phyloP scores from a whole-genome alignment of 495 filamentous ascomycete genomes.

The Massariosphaeria phaeospora region DNA sequence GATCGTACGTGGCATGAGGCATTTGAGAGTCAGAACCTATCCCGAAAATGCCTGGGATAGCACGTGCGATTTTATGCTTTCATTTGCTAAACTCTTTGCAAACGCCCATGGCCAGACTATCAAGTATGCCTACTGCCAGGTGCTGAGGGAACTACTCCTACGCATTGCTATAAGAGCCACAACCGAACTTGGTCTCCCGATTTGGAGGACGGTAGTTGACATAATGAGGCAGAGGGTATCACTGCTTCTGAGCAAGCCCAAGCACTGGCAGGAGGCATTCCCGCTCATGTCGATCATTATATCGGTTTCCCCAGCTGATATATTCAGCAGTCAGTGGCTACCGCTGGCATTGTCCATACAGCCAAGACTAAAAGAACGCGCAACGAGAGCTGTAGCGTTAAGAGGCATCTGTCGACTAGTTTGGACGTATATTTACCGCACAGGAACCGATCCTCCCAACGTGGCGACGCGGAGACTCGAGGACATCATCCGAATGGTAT shows the following conservation, averaged over 20 bases:
- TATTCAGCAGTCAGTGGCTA: slow-evolving; percentile 79
- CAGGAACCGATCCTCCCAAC: slow-evolving; percentile 60
- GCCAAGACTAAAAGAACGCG: slow-evolving; percentile 74
- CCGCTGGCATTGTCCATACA: slow-evolving; percentile 71
- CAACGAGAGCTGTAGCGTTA: slow-evolving; percentile 70
- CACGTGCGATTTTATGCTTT: slow-evolving; percentile 81
- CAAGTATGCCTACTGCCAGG: slow-evolving; percentile 90
- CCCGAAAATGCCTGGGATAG: slow-evolving; percentile 74
- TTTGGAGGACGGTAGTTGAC: slow-evolving; percentile 79
- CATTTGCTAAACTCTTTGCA: slow-evolving; percentile 73
- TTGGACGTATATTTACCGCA: slow-evolving; percentile 91
- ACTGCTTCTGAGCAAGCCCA: slow-evolving; percentile 81
- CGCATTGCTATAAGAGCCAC: slow-evolving; percentile 74
- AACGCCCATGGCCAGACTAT: slow-evolving; percentile 79
- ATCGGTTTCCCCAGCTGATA: slow-evolving; percentile 80
- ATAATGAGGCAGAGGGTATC: slow-evolving; percentile 67
- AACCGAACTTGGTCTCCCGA: slow-evolving; percentile 66
- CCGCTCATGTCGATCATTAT: slow-evolving; percentile 78
- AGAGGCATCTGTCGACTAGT: slow-evolving; percentile 87
- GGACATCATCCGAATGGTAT: slow-evolving; percentile 73
- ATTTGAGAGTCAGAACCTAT: slow-evolving; percentile 65
- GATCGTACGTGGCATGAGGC: slow-evolving; percentile 83
- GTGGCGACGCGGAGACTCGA: slow-evolving; percentile 73
- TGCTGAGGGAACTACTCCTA: slow-evolving; percentile 81
- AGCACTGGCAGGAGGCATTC: slow-evolving; percentile 83